Evolutionary conservation across 257 asterid genomes (phyloP), one percentile per base, ranked within the genome.

Genomic region (Solanum corneliomulleri): DNA sequence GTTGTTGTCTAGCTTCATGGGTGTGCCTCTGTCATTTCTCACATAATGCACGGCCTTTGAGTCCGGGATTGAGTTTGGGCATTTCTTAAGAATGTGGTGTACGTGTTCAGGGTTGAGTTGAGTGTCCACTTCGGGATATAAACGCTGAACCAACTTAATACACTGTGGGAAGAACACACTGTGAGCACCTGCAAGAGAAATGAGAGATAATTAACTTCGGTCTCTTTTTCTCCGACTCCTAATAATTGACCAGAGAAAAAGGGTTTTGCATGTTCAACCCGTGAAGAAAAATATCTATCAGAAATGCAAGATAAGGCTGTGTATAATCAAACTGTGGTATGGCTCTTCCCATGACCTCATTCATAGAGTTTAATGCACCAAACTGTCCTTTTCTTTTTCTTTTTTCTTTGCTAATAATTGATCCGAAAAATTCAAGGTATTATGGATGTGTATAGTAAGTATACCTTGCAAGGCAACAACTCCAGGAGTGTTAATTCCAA

Each of bases 31-130:
- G 87, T 95, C 98, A 58, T 96, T 96, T 86, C 99, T 92, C 90
- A 96, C 99, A 90, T 95, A 94, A 89, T 94, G 98, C 78, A 95
- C 95, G 2, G 96, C 98, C 94, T 95, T 95, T 9, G 99, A 95
- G 86, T 95, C 95, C 4, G 98, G 98, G 77, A 95, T 93, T 11
- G 98, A 29, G 42, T 94, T 94, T 13, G 96, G 98, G 89, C 98
- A 95, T 93, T 95, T 95, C 93, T 94, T 89, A 77, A 94, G 95
- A 98, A 95, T 95, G 93, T 95, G 98, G 92, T 91, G 91, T 3
- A 94, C 95, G 35, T 97, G 98, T 87, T 35, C 88, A 1, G 94
- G 97, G 86, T 95, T 94, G 76, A 97, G 96, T 10, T 94, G 91
- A 1, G 98, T 96, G 84, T 94, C 98, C 44, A 93, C 99, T 86